Evolutionary conservation across 768 basidiomycete genomes (phyloP).

Genomic region (Termitomyces sp.): DNA sequence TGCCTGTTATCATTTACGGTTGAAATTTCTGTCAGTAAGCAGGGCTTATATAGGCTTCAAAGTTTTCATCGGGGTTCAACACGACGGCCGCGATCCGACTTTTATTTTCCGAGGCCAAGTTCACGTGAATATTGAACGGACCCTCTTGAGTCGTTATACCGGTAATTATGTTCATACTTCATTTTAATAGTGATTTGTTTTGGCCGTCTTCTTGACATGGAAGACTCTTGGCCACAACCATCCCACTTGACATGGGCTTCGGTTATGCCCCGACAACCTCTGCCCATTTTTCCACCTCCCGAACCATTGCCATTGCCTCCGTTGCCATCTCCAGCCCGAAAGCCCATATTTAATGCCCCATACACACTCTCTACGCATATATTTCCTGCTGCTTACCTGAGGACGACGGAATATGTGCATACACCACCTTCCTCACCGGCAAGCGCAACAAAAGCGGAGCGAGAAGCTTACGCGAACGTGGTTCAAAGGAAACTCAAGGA

Average conservation of each 20-base stretch:
- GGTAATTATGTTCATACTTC: neutral
- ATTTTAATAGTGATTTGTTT: neutral
- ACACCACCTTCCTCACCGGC: slow-evolving; percentile 26
- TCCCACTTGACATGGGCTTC: slow-evolving; percentile 22
- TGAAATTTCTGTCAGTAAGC: too few relatives aligned
- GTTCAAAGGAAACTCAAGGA: slow-evolving; percentile 20
- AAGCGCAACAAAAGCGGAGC: slow-evolving; percentile 30
- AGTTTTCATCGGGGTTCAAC: neutral
- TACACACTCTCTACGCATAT: slow-evolving; percentile 49
- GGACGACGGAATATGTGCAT: slow-evolving; percentile 36
- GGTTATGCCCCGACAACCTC: slow-evolving; percentile 17
- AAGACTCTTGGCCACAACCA: slow-evolving; percentile 16
- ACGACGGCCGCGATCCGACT: too few relatives aligned
- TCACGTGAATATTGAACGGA: neutral
- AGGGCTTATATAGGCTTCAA: too few relatives aligned
- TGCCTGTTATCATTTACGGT: neutral
- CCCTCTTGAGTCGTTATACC: neutral
- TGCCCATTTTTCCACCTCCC: slow-evolving; percentile 34
- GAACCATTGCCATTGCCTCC: slow-evolving; percentile 26
- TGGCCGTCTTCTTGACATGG: neutral
- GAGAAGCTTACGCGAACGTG: slow-evolving; percentile 18
- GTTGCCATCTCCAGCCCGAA: slow-evolving; percentile 33
- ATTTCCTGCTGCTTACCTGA: slow-evolving; percentile 46
- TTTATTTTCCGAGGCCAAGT: neutral
- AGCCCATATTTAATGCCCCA: slow-evolving; percentile 25